phyloP scores from a whole-genome alignment of 108 stramenopile genomes.

The Cyclotella atomus region DNA sequence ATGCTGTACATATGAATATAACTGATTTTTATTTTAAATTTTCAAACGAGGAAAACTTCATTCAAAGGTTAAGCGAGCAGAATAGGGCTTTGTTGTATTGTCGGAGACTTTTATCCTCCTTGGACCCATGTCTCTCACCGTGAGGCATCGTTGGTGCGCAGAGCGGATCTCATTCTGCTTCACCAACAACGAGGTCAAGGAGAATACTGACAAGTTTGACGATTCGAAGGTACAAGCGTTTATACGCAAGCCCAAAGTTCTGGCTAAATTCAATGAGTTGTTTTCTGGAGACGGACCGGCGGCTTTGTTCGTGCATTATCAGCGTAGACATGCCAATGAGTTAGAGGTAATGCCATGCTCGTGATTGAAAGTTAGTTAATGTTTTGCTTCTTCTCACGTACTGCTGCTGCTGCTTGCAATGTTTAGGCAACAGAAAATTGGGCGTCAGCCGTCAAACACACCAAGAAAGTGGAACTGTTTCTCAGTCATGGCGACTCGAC shows the following conservation, averaged over 20 bases:
- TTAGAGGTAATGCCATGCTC: slow-evolving; percentile 19
- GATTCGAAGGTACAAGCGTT: slow-evolving; percentile 60
- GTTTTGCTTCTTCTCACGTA: too few relatives aligned
- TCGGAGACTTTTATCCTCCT: too few relatives aligned
- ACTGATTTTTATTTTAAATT: too few relatives aligned
- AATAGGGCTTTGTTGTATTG: too few relatives aligned
- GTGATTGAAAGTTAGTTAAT: too few relatives aligned
- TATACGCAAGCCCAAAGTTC: slow-evolving; percentile 55
- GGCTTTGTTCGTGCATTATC: slow-evolving; percentile 74
- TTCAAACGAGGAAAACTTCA: too few relatives aligned
- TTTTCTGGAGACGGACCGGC: slow-evolving; percentile 64
- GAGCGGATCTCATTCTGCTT: slow-evolving; percentile 70
- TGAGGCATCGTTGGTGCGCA: slow-evolving; percentile 75
- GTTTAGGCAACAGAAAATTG: slow-evolving; percentile 5
- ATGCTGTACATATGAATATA: too few relatives aligned
- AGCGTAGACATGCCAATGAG: slow-evolving; percentile 42
- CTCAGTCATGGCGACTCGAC: slow-evolving; percentile 59
- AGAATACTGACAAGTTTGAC: slow-evolving; percentile 55
- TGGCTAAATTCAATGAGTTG: slow-evolving; percentile 57
- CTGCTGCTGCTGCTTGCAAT: slow-evolving; percentile 3
- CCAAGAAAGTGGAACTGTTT: slow-evolving; percentile 55
- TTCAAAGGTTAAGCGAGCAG: too few relatives aligned
- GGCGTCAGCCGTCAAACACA: slow-evolving; percentile 2
- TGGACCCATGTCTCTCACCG: slow-evolving; percentile 66
- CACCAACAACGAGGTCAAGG: slow-evolving; percentile 31